Percentiles rank a stretch among this genome's conserved stretches.
These are phyloP conservation scores for Calcarisporium arbuscula DNA, from an alignment of 2,329 filamentous ascomycete species.

Conservation along the genomic window DNA sequence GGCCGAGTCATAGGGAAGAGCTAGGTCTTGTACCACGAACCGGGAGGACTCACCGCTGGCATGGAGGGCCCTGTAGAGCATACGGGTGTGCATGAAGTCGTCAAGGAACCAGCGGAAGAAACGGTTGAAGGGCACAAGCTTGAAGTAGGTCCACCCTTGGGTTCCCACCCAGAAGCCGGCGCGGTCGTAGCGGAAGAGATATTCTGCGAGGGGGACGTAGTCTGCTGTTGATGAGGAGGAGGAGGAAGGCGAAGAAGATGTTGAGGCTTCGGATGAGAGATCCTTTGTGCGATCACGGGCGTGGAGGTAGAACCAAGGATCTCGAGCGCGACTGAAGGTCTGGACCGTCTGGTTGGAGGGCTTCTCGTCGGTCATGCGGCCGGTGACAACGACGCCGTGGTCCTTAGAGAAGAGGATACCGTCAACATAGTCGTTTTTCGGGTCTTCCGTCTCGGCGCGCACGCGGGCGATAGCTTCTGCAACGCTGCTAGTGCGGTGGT, in stretches of 20 bases:
- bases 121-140: constrained; percentile 55
- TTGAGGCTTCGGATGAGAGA: constrained; percentile 13
- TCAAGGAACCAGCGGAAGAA: constrained; percentile 63
- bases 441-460: constrained; percentile 35
- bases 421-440: constrained; percentile 62
- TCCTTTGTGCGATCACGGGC: constrained; percentile 41
- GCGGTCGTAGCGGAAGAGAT: constrained; percentile 71
- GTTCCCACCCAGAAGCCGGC: constrained; percentile 69
- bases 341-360: constrained; percentile 35
- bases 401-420: constrained; percentile 59
- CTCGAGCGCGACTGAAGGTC: constrained; percentile 52
- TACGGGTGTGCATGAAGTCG: constrained; percentile 67
- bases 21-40: constrained; percentile 64
- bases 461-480: constrained; percentile 43
- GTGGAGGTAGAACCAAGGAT: constrained; percentile 76
- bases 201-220: constrained; percentile 62
- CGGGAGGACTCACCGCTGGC: constrained; percentile 57
- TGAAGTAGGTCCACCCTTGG: constrained; percentile 62
- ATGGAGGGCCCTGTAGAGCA: constrained; percentile 68
- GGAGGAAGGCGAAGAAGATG: constrained; percentile 6
- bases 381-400: constrained; percentile 61
- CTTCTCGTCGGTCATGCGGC: constrained; percentile 50
- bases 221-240: constrained; percentile 31
- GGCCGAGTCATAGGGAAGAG: constrained; percentile 46
- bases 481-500: constrained; percentile 46